Conservation (phyloP, 495 filamentous ascomycete genomes). For the Friedmanniomyces simplex region DNA sequence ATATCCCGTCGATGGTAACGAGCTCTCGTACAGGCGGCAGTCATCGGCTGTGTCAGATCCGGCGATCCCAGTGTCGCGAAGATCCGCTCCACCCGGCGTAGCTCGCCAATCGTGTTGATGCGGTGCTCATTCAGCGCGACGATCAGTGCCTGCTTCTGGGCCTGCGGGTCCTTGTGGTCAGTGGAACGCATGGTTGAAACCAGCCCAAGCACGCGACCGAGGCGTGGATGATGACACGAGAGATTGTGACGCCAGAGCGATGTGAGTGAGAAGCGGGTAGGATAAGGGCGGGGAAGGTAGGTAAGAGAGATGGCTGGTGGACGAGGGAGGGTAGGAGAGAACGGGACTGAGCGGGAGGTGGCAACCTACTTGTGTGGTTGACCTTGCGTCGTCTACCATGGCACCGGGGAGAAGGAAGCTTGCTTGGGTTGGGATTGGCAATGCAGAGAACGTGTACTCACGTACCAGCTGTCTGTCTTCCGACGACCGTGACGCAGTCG, state of each 20-base stretch:
- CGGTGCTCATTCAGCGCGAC: conserved; percentile 49
- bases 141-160: conserved; percentile 41
- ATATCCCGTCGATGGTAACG: background rate
- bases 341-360: no score
- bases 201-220: background rate
- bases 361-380: conserved; percentile 6
- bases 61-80: conserved; percentile 43
- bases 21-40: conserved; percentile 45
- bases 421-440: background rate
- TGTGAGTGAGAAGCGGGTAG: background rate
- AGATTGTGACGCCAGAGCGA: background rate
- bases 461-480: background rate
- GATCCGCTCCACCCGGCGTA: conserved; percentile 62
- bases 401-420: background rate
- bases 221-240: background rate
- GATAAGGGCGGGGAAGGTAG: no score
- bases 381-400: conserved; percentile 2
- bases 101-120: conserved; percentile 62
- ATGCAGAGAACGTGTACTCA: background rate
- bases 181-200: conserved; percentile 12
- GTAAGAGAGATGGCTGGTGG: background rate
- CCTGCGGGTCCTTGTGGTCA: conserved; percentile 25
- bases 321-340: background rate
- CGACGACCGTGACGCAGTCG: background rate
- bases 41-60: conserved; percentile 57